Percentiles rank a stretch among this genome's conserved stretches.
These are phyloP conservation scores for Sporisorium reilianum DNA, from an alignment of 1,284 basidiomycete genomes.

Conservation along the genomic window DNA sequence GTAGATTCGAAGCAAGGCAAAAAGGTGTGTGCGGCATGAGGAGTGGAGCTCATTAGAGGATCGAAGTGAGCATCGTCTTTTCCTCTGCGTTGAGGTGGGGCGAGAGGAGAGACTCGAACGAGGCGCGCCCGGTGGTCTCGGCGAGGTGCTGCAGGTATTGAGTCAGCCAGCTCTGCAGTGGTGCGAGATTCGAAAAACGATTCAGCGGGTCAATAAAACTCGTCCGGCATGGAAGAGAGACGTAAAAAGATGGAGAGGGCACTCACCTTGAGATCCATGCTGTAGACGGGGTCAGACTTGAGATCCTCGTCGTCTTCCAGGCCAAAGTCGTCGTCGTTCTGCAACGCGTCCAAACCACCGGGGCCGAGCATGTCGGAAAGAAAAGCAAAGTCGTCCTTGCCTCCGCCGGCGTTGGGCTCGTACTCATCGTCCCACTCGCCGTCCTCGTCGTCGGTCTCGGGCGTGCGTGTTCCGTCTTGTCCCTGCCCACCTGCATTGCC, in stretches of 20 bases:
- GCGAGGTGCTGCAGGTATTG: conserved; percentile 35
- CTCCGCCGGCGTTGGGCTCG: conserved; percentile 71
- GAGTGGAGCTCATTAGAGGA: conserved; percentile 7
- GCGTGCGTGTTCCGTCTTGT: conserved; percentile 34
- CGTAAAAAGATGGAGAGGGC: neutral
- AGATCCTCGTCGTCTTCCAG: conserved; percentile 80
- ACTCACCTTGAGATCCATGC: conserved; percentile 81
- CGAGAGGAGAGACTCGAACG: conserved; percentile 29
- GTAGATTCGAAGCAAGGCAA: neutral
- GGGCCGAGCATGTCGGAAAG: conserved; percentile 72
- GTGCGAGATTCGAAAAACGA: neutral
- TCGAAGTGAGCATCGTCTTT: conserved; percentile 35
- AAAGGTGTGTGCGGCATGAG: neutral
- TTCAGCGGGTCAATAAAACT: neutral
- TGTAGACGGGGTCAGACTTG: conserved; percentile 84
- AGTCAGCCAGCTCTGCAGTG: conserved; percentile 23
- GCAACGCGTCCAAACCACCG: conserved; percentile 74
- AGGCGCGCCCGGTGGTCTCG: conserved; percentile 18
- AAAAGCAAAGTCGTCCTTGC: conserved; percentile 72
- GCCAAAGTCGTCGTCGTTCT: conserved; percentile 74
- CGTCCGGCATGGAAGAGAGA: neutral
- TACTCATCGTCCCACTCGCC: conserved; percentile 64
- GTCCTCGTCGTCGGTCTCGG: conserved; percentile 59
- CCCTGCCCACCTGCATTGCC: conserved; percentile 16
- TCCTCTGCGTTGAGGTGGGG: conserved; percentile 38